Conservation (phyloP, 2,329 filamentous ascomycete genomes). For the Plenodomus biglobosus region DNA sequence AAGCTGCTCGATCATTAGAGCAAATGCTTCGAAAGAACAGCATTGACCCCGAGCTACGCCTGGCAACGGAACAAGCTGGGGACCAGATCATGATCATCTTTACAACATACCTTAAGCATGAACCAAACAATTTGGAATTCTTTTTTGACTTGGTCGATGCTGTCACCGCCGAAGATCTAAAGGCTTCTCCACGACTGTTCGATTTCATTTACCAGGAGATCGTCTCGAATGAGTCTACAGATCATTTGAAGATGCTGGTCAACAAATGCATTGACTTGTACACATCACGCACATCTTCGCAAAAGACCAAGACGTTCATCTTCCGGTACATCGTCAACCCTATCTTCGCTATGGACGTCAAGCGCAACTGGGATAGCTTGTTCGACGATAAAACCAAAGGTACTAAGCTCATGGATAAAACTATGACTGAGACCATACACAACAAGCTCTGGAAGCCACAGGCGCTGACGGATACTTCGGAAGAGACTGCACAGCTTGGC, state of each 20-base stretch:
- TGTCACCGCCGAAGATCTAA: constrained; percentile 80
- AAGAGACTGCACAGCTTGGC: constrained; percentile 80
- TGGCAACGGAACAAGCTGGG: constrained; percentile 84
- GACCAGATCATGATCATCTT: constrained; percentile 87
- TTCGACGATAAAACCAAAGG: constrained; percentile 56
- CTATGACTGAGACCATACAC: constrained; percentile 86
- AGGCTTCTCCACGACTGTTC: constrained; percentile 72
- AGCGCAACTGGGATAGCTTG: constrained; percentile 69
- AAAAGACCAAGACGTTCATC: constrained; percentile 90
- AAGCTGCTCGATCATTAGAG: constrained; percentile 76
- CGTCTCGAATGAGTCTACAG: constrained; percentile 79
- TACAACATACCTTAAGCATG: constrained; percentile 74
- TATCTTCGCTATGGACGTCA: constrained; percentile 93
- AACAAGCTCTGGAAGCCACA: constrained; percentile 93
- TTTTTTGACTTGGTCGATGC: constrained; percentile 83
- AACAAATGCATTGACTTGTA: constrained; percentile 88
- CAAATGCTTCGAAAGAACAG: constrained; percentile 68
- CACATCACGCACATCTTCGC: constrained; percentile 72
- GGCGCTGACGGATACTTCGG: constrained; percentile 70
- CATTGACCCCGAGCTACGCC: constrained; percentile 70
- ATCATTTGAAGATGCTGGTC: constrained; percentile 81
- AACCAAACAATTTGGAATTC: constrained; percentile 75
- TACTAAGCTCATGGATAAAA: constrained; percentile 78
- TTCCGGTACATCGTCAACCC: constrained; percentile 93
- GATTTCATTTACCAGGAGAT: constrained; percentile 83